A percentile compares a stretch with the other conserved stretches of the same genome.
These are phyloP conservation scores for Myxozyma monticola DNA, from an alignment of 805 yeast genomes.

Conservation along the genomic window DNA sequence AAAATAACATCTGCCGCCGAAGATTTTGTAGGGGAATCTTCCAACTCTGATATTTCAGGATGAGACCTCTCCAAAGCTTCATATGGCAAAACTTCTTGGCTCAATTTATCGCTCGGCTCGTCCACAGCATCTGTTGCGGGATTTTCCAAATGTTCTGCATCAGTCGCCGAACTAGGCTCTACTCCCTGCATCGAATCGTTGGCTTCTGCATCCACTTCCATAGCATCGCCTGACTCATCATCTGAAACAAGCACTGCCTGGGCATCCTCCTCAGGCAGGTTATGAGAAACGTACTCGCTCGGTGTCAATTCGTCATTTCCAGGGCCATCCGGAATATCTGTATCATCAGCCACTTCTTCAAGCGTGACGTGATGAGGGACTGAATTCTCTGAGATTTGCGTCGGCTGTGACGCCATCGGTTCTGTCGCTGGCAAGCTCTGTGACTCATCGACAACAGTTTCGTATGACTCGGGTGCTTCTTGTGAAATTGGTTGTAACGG, in stretches of 20 bases:
- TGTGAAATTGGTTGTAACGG: no score
- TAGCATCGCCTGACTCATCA: neutral
- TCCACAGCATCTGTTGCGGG: neutral
- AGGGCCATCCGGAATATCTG: constrained; percentile 9
- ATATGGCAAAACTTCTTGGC: no score
- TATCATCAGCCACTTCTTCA: constrained; percentile 8
- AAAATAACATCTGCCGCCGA: neutral
- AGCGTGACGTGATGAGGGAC: constrained; percentile 13
- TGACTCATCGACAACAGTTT: no score
- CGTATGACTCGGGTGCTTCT: no score
- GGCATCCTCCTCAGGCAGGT: neutral
- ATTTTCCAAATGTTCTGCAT: neutral
- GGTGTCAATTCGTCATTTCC: constrained; percentile 16
- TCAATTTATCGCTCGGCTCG: no score
- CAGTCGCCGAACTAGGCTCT: neutral
- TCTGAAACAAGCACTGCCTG: neutral
- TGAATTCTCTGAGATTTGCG: neutral
- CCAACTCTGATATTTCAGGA: constrained; percentile 7
- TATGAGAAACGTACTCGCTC: neutral
- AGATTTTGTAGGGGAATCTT: neutral
- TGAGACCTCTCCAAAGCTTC: no score
- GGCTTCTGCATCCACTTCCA: neutral
- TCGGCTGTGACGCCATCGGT: no score
- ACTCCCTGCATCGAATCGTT: neutral
- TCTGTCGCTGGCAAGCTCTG: no score